Evolutionary conservation across 2,329 filamentous ascomycete genomes (phyloP), one percentile per base, ranked within the genome.

Genomic region (Fusarium devonianum): DNA sequence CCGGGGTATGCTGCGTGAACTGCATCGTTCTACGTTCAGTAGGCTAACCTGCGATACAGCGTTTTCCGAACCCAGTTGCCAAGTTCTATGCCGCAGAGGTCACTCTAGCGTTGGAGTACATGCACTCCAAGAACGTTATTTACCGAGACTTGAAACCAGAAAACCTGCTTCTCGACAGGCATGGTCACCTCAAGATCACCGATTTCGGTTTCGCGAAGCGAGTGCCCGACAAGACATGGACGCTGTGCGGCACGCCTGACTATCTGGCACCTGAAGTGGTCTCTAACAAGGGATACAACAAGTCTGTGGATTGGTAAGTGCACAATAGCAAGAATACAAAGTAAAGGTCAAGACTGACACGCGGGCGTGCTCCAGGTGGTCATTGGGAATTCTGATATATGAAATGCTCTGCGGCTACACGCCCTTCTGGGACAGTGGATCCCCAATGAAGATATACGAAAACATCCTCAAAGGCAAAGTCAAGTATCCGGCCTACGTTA

Each of bases 381-480:
- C 93, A 42, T 81, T 99, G 49, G 94, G 94, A 34, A 97, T 99
- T 69, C 78, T 99, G 64, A 97, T 99, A 72, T 99, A 97, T 73
- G 94, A 99, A 80, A 99, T 99, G 94, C 84, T 99, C 26, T 97
- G 94, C 70, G 94, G 94, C 19, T 99, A 97, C 75, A 99, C 94
- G 5, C 94, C 94, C 5, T 99, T 99, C 78, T 99, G 94, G 93
- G 94, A 99, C 72, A 90, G 90, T 65, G 94, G 93, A 45, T 96
- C 91, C 33, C 93, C 94, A 3, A 96, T 99, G 85, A 97, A 96
- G 76, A 99, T 99, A 68, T 99, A 99, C 76, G 94, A 99, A 78
- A 99, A 99, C 72, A 99, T 99, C 67, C 83, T 99, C 58, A 92
- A 92, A 68, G 94, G 93, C 52, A 88, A 89, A 65, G 90, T 99